Conservation (phyloP, 2,329 filamentous ascomycete genomes). For the Trichoderma citrinoviride region DNA sequence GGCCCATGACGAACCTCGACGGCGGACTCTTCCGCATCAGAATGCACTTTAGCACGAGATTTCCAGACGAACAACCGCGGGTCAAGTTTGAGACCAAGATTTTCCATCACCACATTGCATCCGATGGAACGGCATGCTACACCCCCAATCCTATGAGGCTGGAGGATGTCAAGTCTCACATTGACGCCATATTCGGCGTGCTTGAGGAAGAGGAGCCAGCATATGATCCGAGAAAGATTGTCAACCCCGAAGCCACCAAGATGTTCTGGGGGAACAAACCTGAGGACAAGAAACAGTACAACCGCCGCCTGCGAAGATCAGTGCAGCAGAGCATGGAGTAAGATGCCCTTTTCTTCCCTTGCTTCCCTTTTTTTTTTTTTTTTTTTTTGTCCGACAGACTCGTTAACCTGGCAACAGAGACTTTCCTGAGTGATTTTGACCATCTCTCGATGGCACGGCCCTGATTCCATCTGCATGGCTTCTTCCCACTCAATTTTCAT, state of each 20-base stretch:
- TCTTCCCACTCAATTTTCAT: background rate
- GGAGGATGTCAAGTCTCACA: constrained; percentile 78
- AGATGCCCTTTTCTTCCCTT: constrained; percentile 29
- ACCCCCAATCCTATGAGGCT: constrained; percentile 56
- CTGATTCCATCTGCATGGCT: background rate
- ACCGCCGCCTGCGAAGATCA: constrained; percentile 72
- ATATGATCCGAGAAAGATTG: constrained; percentile 85
- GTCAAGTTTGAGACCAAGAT: constrained; percentile 76
- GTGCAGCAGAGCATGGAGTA: constrained; percentile 68
- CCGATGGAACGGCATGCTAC: constrained; percentile 81
- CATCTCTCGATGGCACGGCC: background rate
- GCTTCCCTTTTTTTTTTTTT: too few species aligned
- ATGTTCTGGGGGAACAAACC: constrained; percentile 75
- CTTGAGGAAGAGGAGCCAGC: constrained; percentile 86
- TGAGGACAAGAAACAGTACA: constrained; percentile 81
- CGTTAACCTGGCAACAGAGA: constrained; percentile 29
- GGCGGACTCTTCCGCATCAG: constrained; percentile 84
- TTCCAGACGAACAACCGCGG: constrained; percentile 85
- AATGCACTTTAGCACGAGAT: constrained; percentile 76
- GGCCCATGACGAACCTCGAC: constrained; percentile 89
- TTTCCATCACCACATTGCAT: constrained; percentile 84
- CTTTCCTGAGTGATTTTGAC: constrained; percentile 32
- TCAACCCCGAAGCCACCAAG: constrained; percentile 81
- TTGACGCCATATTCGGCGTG: constrained; percentile 75
- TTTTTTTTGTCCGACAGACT: background rate